Base-by-base conservation (phyloP, 805 yeast species). In the Pichia californica region DNA sequence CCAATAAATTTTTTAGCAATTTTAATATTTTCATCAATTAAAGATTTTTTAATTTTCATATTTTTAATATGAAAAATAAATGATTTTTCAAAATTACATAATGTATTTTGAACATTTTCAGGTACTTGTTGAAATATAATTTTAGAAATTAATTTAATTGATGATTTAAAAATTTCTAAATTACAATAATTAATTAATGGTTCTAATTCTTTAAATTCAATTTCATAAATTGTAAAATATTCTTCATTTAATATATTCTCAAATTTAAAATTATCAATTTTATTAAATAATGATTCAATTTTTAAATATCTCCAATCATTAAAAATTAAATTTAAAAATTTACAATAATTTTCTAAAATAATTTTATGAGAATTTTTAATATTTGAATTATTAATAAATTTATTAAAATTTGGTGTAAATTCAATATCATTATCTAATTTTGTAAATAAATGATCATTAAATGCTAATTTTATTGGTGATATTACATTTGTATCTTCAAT, bases 101-200 rank as follows among this genome's bases (percentile, higher is more conserved):
- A 66, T 36, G 77, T 77, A 4, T 58, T 58, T 27, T 76, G 56
- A n/a, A 80, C 80, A 11, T 71, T 71, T 1, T 63, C 63, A 3
- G 88, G 86, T 5, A 82, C 71, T n/a, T 63, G 66, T 47, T 78
- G 83, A 32, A 80, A 62, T 14, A 78, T 76, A 44, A 83, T 63
- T 23, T 80, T 81, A 4, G 81, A 72, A 48, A 87, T 62, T 73
- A 81, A 71, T 50, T 74, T 75, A 19, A 81, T 67, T 56, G 73
- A 62, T 4, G 68, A 55, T 33, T 66, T 66, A 61, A 81, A 84
- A 63, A 81, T 72, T n/a, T 74, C 65, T 46, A 71, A 54, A 58
- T 88, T 95, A 56, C 88, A 83, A 37, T 73, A 64, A 27, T 69
- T 53, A n/a, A 83, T 70, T 94, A 95, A 87, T 14, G 71, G 31